These are phyloP conservation scores for Globisporangium iwayamae DNA, from an alignment of 352 stramenopile species.

Conservation along the genomic window DNA sequence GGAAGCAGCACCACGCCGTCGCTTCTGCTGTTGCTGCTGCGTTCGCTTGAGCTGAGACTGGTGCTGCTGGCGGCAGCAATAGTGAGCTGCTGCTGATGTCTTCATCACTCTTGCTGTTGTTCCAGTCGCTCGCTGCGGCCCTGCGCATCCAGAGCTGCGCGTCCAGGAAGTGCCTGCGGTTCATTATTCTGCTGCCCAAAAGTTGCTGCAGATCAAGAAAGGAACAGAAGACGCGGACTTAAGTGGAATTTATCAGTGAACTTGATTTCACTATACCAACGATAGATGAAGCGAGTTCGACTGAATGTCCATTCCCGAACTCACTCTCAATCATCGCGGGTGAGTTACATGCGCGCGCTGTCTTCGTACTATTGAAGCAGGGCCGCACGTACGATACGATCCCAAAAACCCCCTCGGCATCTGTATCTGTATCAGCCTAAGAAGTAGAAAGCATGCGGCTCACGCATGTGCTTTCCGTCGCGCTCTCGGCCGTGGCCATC, in stretches of 20 bases:
- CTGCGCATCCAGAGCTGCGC: constrained; percentile 30
- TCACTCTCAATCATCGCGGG: not conserved
- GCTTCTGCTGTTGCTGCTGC: not conserved
- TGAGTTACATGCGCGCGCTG: not conserved
- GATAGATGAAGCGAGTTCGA: no score
- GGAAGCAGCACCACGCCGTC: constrained; percentile 30
- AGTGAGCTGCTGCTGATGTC: no score
- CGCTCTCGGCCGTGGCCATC: constrained; percentile 4
- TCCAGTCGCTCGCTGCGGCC: not conserved
- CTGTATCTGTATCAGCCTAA: not conserved
- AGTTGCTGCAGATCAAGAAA: no score
- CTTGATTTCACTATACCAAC: no score
- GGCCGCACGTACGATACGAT: not conserved
- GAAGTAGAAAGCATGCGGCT: constrained; percentile 3
- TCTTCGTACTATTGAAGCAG: not conserved
- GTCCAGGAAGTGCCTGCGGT: constrained; percentile 25
- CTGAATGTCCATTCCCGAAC: not conserved
- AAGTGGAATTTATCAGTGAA: no score
- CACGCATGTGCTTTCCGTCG: constrained; percentile 6
- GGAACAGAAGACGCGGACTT: no score
- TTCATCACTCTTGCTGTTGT: not conserved
- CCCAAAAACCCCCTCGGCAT: not conserved
- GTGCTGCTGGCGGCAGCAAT: not conserved
- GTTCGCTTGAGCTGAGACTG: not conserved
- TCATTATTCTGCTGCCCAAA: constrained; percentile 14